Percentiles rank a stretch among this genome's conserved stretches.
Evolutionary conservation across 1,284 basidiomycete species (phyloP).

Genomic region (Leccinum solheimii): DNA sequence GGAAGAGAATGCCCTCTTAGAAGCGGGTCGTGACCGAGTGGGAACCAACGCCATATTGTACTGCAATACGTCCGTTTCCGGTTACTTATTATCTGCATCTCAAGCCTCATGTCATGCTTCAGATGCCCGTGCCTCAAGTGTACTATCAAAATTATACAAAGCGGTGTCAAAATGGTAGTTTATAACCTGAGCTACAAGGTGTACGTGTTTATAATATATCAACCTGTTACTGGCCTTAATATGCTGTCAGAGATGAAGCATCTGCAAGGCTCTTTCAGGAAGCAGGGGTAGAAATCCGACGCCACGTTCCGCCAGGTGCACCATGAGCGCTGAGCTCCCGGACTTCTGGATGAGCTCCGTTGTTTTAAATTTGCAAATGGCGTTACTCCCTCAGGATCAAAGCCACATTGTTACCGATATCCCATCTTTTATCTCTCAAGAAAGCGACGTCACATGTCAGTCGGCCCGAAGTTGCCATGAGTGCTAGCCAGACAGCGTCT

Average conservation of each 20-base stretch:
- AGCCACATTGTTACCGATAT: conserved; percentile 54
- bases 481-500: conserved; percentile 81
- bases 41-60: conserved; percentile 86
- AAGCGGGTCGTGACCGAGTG: conserved; percentile 85
- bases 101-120: conserved; percentile 9
- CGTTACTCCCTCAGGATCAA: conserved; percentile 41
- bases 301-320: conserved; percentile 48
- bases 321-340: conserved; percentile 16
- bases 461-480: conserved; percentile 56
- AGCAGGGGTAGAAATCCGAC: conserved; percentile 76
- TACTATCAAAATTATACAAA: conserved; percentile 96
- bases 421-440: conserved; percentile 57
- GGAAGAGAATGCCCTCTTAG: conserved; percentile 96
- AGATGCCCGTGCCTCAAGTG: conserved; percentile 98
- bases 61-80: conserved; percentile 71
- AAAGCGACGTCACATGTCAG: conserved; percentile 47
- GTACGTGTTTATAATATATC: conserved; percentile 45
- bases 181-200: conserved; percentile 97
- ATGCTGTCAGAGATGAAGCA: conserved; percentile 65
- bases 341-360: neutral
- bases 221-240: neutral
- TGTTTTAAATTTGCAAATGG: conserved; percentile 1
- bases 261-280: conserved; percentile 76
- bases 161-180: conserved; percentile 89
- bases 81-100: conserved; percentile 1